Conservation (phyloP, 768 basidiomycete species). For the Pulveroboletus ravenelii region DNA sequence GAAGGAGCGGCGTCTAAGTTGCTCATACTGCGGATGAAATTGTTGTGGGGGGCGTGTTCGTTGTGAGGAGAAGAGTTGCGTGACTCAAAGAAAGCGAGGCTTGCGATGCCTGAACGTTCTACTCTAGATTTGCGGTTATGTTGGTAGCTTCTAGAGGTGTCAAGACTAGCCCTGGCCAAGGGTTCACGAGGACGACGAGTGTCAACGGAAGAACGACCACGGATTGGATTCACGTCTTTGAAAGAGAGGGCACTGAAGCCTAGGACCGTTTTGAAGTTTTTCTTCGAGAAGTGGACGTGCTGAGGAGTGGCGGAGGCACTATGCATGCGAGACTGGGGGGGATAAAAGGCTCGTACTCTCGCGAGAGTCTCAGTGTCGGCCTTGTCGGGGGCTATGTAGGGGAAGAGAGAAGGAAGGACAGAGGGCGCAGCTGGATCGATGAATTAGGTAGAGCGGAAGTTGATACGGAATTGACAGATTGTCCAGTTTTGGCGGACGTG, state of each 20-base stretch:
- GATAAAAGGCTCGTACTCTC: constrained; percentile 22
- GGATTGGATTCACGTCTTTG: constrained; percentile 31
- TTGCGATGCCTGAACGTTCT: constrained; percentile 36
- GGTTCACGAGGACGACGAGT: constrained; percentile 24
- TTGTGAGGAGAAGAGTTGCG: constrained; percentile 29
- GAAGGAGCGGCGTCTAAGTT: constrained; percentile 40
- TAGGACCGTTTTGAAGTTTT: constrained; percentile 46
- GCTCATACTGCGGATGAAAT: constrained; percentile 39
- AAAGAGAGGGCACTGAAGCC: constrained; percentile 38
- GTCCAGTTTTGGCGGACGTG: constrained; percentile 28
- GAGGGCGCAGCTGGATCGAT: constrained; percentile 25
- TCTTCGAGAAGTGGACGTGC: constrained; percentile 35
- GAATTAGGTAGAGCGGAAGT: constrained; percentile 30
- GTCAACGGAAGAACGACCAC: constrained; percentile 28
- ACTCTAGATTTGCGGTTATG: constrained; percentile 32
- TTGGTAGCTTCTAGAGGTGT: constrained; percentile 38
- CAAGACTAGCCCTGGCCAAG: constrained; percentile 40
- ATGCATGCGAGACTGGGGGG: constrained; percentile 38
- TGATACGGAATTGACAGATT: constrained; percentile 26
- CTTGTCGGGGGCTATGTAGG: constrained; percentile 26
- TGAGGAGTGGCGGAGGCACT: constrained; percentile 36
- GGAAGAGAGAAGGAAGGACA: constrained; percentile 20
- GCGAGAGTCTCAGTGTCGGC: constrained; percentile 23
- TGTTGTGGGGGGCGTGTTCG: constrained; percentile 29
- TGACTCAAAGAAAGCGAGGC: constrained; percentile 41